Conservation (phyloP, 2,329 filamentous ascomycete genomes). For the Talaromyces verruculosus region DNA sequence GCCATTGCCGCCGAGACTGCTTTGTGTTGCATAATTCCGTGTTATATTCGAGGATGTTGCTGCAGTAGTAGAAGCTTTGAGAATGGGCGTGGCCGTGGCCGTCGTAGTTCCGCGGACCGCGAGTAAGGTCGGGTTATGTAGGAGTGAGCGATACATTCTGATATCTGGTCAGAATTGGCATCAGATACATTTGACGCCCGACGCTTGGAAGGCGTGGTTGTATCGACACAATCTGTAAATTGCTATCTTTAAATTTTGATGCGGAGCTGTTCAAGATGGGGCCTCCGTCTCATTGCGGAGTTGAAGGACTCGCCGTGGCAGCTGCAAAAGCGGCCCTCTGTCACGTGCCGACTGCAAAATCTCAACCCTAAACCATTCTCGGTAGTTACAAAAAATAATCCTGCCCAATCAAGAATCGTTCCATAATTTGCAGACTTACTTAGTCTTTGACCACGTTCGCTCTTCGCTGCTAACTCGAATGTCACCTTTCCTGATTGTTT, state of each 20-base stretch:
- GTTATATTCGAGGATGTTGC: constrained; percentile 3
- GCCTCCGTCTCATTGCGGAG: constrained; percentile 6
- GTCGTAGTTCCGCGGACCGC: constrained; percentile 12
- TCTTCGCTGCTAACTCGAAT: constrained; percentile 28
- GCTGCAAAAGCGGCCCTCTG: constrained; percentile 33
- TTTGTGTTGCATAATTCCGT: constrained; percentile 59
- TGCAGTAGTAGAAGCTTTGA: constrained; percentile 14
- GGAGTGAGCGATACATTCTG: constrained; percentile 29
- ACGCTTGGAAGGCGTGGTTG: neutral
- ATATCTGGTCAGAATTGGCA: constrained; percentile 23
- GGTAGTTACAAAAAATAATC: neutral
- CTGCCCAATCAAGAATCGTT: neutral
- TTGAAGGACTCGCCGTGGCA: neutral
- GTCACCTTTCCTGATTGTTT: constrained; percentile 12
- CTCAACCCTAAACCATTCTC: neutral
- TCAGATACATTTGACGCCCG: constrained; percentile 23
- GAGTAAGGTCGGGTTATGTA: constrained; percentile 23
- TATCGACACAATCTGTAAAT: neutral
- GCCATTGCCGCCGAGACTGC: constrained; percentile 40
- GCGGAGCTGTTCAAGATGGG: constrained; percentile 1
- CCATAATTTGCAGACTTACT: constrained; percentile 31
- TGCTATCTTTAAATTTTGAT: constrained; percentile 6
- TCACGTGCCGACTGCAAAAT: neutral
- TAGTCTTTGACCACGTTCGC: constrained; percentile 41
- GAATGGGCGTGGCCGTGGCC: neutral